A percentile compares a stretch with the other conserved stretches of the same genome.
These are phyloP conservation scores for Mycena sanguinolenta DNA, from an alignment of 768 basidiomycete species.

Conservation along the genomic window DNA sequence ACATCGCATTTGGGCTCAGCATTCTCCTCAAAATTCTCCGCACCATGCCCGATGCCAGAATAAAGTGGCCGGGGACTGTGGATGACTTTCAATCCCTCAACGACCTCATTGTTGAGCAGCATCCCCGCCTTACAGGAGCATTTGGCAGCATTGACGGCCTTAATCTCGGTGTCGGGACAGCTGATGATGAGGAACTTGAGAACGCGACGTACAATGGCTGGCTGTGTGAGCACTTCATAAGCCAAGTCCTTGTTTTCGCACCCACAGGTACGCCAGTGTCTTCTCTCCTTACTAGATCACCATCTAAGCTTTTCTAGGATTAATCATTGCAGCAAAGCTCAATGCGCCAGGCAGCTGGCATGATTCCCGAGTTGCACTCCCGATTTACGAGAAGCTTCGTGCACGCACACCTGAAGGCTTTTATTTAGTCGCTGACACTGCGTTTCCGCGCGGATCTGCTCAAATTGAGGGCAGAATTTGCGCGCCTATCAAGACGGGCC, in stretches of 20 bases:
- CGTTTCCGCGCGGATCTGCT: constrained; percentile 47
- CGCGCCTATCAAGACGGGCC: constrained; percentile 46
- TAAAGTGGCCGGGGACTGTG: constrained; percentile 42
- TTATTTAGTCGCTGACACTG: constrained; percentile 53
- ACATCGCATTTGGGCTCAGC: constrained; percentile 49
- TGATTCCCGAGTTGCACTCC: constrained; percentile 50
- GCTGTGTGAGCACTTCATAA: constrained; percentile 55
- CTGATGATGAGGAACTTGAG: constrained; percentile 51
- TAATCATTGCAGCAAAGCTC: constrained; percentile 48
- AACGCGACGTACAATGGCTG: constrained; percentile 38
- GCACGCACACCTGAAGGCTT: constrained; percentile 45
- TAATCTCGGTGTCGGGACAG: constrained; percentile 48
- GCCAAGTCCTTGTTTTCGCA: constrained; percentile 49
- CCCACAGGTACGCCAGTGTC: constrained; percentile 37
- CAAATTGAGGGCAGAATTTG: constrained; percentile 43
- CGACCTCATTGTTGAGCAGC: constrained; percentile 44
- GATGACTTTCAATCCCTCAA: constrained; percentile 46
- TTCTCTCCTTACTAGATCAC: not conserved
- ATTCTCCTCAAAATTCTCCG: constrained; percentile 49
- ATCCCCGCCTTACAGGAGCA: constrained; percentile 51
- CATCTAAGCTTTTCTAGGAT: constrained; percentile 42
- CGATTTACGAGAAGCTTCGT: constrained; percentile 46
- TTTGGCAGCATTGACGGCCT: constrained; percentile 60
- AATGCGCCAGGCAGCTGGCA: constrained; percentile 61
- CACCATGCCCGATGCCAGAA: constrained; percentile 44